Evolutionary conservation across 768 basidiomycete species (phyloP), one percentile per base, ranked within the genome.

Genomic region (Boletus reticulatus): DNA sequence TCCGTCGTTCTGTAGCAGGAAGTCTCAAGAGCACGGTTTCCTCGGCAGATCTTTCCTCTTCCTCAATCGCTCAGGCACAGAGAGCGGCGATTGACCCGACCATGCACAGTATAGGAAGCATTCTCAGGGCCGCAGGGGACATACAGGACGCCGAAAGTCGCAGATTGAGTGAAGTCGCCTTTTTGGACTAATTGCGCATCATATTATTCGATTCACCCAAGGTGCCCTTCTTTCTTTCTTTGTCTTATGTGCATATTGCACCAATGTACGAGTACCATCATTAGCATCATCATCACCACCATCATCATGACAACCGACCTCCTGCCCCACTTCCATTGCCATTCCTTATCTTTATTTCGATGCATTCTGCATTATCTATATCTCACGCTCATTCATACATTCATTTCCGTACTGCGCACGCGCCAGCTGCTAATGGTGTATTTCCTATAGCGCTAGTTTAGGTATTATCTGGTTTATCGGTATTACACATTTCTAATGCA

Each of bases 151-250:
- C 82, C 12, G 88, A 91, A 75, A 79, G 76, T 58, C 74, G 87
- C 69, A 73, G 86, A 68, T 72, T 89, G 76, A 83, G 84, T 43
- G 88, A 91, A 73, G 66, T 88, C 63, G 87, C 87, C 51, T 91
- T 89, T 65, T 70, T 87, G 65, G 60, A 72, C 58, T 72, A 68
- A 72, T 56, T 31, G 50, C 20, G 41, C 52, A 43, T 58, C 17
- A 50, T 57, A 53, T 49, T 48, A 31, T 24, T 32, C 24, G 43
- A 24, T 51, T 43, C 45, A n/a, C 24, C 31, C 48, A 22, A 22
- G 22, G 22, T 31, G n/a, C 1, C 20, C 36, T 42, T 32, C 36
- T 13, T 53, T 44, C 43, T 50, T 29, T 31, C 31, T n/a, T 43
- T 51, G 11, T 52, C 41, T 37, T 50, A 41, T 55, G 45, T 52